Percentiles rank a stretch among this genome's conserved stretches.
Evolutionary conservation across 1,284 basidiomycete species (phyloP).

Genomic region (Uromyces viciae-fabae): DNA sequence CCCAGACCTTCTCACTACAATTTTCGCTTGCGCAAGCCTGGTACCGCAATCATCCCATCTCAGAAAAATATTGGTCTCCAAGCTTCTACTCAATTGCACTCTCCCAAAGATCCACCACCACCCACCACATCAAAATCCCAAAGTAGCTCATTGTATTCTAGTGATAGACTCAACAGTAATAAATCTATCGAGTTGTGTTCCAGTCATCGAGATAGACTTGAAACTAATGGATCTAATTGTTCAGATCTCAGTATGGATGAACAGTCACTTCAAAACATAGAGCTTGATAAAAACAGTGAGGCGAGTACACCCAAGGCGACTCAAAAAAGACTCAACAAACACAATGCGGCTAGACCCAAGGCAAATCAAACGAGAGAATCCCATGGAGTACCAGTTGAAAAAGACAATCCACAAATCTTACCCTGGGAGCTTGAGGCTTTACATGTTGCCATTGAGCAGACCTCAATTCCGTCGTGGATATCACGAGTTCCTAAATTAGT

Average conservation of each 20-base stretch:
- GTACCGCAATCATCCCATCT: not conserved
- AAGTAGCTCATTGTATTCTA: not conserved
- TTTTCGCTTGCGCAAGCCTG: not conserved
- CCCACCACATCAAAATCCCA: not conserved
- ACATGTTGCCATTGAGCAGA: not conserved
- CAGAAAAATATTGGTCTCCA: not conserved
- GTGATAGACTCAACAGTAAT: too few species aligned
- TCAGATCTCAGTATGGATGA: not conserved
- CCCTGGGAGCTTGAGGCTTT: not conserved
- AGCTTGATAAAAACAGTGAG: not conserved
- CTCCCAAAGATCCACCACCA: not conserved
- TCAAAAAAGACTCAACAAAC: not conserved
- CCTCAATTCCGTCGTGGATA: not conserved
- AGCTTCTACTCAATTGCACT: not conserved
- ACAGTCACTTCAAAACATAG: not conserved
- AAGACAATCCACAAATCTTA: not conserved
- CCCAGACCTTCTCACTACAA: not conserved
- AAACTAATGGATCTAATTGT: not conserved
- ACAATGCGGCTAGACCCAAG: not conserved
- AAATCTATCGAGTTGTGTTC: not conserved
- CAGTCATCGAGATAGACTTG: not conserved
- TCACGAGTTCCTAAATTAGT: too few species aligned
- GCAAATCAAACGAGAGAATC: not conserved
- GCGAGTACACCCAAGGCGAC: not conserved
- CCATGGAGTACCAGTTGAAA: not conserved